Percentiles rank a stretch among this genome's conserved stretches.
phyloP scores from a whole-genome alignment of 1,139 yeast genomes.

The Sugiyamaella grinbergsii region DNA sequence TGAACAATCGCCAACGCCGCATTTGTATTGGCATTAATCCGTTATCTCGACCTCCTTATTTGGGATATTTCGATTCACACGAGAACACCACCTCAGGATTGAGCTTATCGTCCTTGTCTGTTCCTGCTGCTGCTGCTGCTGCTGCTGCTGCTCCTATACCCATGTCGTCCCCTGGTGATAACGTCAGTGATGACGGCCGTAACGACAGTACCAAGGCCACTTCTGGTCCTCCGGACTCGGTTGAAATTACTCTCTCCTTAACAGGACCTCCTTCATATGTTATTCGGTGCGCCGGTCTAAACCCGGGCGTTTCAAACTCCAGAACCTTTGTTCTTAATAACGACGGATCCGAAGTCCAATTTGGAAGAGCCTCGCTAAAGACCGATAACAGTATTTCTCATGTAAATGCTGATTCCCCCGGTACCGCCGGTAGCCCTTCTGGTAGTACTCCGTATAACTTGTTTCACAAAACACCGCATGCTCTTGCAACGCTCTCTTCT shows the following conservation, averaged over 20 bases:
- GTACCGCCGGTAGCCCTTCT: neutral
- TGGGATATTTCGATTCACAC: neutral
- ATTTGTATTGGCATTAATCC: neutral
- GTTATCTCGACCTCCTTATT: neutral
- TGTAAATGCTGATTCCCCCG: neutral
- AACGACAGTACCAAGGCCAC: neutral
- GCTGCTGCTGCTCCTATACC: neutral
- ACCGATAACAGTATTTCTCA: neutral
- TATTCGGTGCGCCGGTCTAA: neutral
- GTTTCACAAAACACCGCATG: too few species aligned
- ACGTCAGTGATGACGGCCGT: neutral
- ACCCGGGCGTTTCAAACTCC: neutral
- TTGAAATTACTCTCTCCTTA: neutral
- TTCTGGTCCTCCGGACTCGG: neutral
- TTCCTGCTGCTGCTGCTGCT: neutral
- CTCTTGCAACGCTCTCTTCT: neutral
- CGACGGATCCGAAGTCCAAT: constrained; percentile 6
- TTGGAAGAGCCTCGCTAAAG: constrained; percentile 23
- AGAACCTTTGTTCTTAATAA: neutral
- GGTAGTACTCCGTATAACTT: neutral
- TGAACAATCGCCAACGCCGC: constrained; percentile 4
- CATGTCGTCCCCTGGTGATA: neutral
- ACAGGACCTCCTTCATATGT: neutral
- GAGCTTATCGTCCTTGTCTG: neutral
- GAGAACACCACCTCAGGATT: neutral